Evolutionary conservation across 148 eudicot species (phyloP), one percentile per base, ranked within the genome.

Genomic region (Polygonum aviculare): DNA sequence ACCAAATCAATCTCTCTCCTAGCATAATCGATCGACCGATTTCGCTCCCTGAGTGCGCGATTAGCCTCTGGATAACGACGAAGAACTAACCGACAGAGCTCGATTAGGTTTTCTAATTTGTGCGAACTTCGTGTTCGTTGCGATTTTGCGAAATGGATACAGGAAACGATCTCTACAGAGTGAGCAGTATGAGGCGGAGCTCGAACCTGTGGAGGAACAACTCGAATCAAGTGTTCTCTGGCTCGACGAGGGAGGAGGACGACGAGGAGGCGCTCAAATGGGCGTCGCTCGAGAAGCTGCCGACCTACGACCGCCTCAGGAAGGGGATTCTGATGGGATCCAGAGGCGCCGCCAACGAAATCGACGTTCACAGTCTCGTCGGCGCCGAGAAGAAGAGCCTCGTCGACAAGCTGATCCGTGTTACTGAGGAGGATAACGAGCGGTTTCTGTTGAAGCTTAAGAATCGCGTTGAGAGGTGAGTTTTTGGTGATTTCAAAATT

Each of bases 321-420:
- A 72, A 72, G 54, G 75, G 75, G 52, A 41, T 72, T 41, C 54
- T 72, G 54, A 41, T 72, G 75, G 75, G 75, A 48, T 72, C 75
- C 18, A 7, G 54, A 19, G 50, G 50, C 31, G 50, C 12, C 35
- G 52, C 72, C 2, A 36, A 44, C n/a, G 52, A 72, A 45, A 72
- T 72, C 54, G 75, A 72, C 8, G 52, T 72, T 44, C 50, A 72
- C 5, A 33, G 19, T 21, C 75, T 72, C 1, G 50, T 5, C 15
- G 35, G 35, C 54, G 8, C 51, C 50, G 35, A 72, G 51, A 72
- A 72, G 75, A 72, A 72, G 75, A n/a, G 52, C 7, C 75, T 72
- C 21, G 52, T 72, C 7, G 75, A 72, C 45, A 72, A 72, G 75
- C 14, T 72, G 33, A 48, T 72, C 52, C 75, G 54, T 45, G 75